Evolutionary conservation across 2,329 filamentous ascomycete genomes (phyloP), one percentile per base, ranked within the genome.

Genomic region (Penicillium sp.): DNA sequence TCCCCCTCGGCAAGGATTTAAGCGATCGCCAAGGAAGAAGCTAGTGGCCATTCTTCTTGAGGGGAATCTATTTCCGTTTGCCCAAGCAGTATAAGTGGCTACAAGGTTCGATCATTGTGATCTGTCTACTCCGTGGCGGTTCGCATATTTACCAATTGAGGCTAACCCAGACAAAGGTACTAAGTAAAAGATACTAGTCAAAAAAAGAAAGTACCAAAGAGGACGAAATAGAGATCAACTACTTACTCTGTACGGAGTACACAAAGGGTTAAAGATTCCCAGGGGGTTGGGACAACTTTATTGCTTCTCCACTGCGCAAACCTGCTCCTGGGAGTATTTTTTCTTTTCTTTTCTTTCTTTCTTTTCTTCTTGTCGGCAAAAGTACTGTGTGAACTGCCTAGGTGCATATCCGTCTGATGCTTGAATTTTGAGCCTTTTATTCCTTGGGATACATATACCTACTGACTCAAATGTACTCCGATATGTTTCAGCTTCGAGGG

Each of bases 221-320:
- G 23, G 18, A 41, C 35, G 14, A 40, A 46, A 36, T 36, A 30
- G 13, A 30, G 35, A 34, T 19, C 32, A 51, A 52, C 23, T 23
- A 3, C 23, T 5, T 23, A 23, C 23, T 23, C 23, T 5, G 23
- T 23, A 23, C 23, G n/a, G n/a, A n/a, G 5, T 23, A 23, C 2
- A 6, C 14, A 5, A 11, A 23, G 19, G 30, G n/a, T 47, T 18
- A 11, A 41, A 53, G 8, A 13, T 49, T 50, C 40, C 51, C 45
- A 53, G 18, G 16, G 9, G 5, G 27, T 13, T 44, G 51, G 51
- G 26, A 44, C 51, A 52, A 52, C 42, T 38, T 13, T 49, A 49
- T 44, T 45, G 4, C 14, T 34, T 39, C 39, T 41, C 51, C 50
- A 47, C 42, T 19, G 26, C 7, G 35, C 35, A 38, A 18, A 38